Evolutionary conservation across 2,329 filamentous ascomycete species (phyloP), one percentile per base, ranked within the genome.

Genomic region (Berkeleyomyces basicola): DNA sequence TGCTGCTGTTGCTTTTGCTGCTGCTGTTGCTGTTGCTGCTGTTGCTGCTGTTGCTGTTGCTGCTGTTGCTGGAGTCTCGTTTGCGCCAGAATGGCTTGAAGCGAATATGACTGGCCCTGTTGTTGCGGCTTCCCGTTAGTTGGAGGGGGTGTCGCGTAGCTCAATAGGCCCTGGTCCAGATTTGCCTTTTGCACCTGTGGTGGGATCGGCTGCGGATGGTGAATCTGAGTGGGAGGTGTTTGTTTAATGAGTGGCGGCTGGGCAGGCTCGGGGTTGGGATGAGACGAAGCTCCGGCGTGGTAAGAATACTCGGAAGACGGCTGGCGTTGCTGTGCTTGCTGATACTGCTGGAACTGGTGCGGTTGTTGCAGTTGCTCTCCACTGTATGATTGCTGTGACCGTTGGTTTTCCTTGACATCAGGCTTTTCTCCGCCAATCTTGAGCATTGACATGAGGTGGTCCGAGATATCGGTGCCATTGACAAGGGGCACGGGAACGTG

Each of bases 161-260:
- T 66, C 3, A 65, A 47, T 10, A 67, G 57, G 10, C 66, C 63
- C 43, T 64, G 64, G 36, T 65, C 62, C 31, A 65, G 40, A 62
- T 80, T 72, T 5, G 76, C 75, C 65, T 78, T 77, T 64, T 82
- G 80, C 1, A 81, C 78, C 57, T 82, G 79, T 5, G 79, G 80
- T 37, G 80, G 80, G 9, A 80, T 70, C 7, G 79, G 77, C 61
- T 81, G 79, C 0, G 78, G 78, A 61, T 76, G 73, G 11, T 64
- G 33, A 33, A 65, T 65, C n/a, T 60, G 44, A 6, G 71, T 72
- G 4, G 70, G 70, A 44, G 71, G 72, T 6, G 65, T 55, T 66
- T 67, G 64, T 67, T 67, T 61, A 2, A 68, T 66, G 57, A 66
- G 66, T 9, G 78, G 76, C 14, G 78, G 70, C 23, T 78, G 77